Evolutionary conservation across 2,329 filamentous ascomycete genomes (phyloP), one percentile per base, ranked within the genome.

Genomic region (Helotiales sp.): DNA sequence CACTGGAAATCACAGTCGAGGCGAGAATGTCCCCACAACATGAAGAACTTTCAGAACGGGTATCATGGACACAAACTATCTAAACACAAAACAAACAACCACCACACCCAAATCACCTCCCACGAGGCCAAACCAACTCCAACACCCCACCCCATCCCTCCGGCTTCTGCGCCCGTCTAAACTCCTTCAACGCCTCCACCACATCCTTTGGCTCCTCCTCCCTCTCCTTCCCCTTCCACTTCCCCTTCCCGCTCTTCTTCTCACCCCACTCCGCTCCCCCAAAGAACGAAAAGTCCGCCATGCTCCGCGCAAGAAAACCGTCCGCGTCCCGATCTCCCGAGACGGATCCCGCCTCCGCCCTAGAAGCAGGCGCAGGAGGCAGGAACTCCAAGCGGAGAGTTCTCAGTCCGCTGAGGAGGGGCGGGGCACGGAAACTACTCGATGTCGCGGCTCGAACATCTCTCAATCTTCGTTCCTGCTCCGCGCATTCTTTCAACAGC

Each of bases 71-170:
- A 40, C 8, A 40, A 40, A 15, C 15, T 17, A 40, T 19, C 15
- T 40, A 40, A 17, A 40, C 9, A 40, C 36, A 19, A 40, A 40
- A 15, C 17, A 7, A 15, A 40, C 17, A 7, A 13, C 17, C 15
- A 19, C 15, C 17, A 9, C 15, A 12, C 31, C 10, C 31, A 10
- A 15, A 10, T 27, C 31, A 30, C 30, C 19, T 17, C 5, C 46
- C 46, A 17, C 25, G 25, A 19, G 93, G 79, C 93, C 95, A 87
- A 95, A 61, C 56, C 19, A 65, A 24, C 36, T 60, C 53, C 48
- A 67, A 55, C 7, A 54, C 53, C 8, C 64, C 64, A 54, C 50
- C 46, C 65, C 66, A 68, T 25, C 36, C 52, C 29, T 33, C 52
- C 27, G 38, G 42, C 25, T 31, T 40, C 33, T 53, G 53, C 13